Conservation (phyloP, 257 asterid species). For the Thymus mandschuricus region DNA sequence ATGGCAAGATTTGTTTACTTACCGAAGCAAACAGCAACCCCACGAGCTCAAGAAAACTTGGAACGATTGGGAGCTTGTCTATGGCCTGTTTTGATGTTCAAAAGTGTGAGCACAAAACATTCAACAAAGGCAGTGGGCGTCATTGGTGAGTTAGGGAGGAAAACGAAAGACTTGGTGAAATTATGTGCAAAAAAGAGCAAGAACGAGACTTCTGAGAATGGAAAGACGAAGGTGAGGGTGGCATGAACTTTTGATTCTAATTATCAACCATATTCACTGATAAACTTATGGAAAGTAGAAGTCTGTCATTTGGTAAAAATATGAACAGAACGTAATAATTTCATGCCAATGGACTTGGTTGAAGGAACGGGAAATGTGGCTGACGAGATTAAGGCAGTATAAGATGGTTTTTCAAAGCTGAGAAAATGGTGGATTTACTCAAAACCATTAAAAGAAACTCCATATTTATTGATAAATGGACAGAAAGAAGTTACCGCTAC, state of each 20-base stretch:
- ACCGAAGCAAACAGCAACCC: slow-evolving; percentile 83
- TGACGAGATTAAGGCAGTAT: background rate
- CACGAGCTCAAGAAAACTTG: slow-evolving; percentile 70
- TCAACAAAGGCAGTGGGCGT: slow-evolving; percentile 21
- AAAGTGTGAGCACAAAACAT: slow-evolving; percentile 24
- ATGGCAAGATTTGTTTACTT: slow-evolving; percentile 37
- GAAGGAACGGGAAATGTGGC: background rate
- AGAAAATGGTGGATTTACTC: background rate
- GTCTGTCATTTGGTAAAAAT: background rate
- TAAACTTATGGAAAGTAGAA: background rate
- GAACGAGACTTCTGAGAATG: slow-evolving; percentile 1
- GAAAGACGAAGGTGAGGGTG: background rate
- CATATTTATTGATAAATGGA: slow-evolving; percentile 6
- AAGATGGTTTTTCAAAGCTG: background rate
- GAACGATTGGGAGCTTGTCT: slow-evolving; percentile 76
- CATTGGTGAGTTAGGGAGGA: slow-evolving; percentile 3
- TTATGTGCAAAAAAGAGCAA: no score
- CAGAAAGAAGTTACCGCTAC: slow-evolving; percentile 51
- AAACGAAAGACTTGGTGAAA: background rate
- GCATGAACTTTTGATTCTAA: background rate
- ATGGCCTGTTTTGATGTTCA: slow-evolving; percentile 55
- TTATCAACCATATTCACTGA: background rate
- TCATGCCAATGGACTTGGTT: background rate
- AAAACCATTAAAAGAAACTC: background rate
- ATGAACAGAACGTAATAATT: background rate